Percentiles rank a stretch among this genome's conserved stretches.
Evolutionary conservation across 163 green algal species (phyloP).

Genomic region (Chloroidium sp.): DNA sequence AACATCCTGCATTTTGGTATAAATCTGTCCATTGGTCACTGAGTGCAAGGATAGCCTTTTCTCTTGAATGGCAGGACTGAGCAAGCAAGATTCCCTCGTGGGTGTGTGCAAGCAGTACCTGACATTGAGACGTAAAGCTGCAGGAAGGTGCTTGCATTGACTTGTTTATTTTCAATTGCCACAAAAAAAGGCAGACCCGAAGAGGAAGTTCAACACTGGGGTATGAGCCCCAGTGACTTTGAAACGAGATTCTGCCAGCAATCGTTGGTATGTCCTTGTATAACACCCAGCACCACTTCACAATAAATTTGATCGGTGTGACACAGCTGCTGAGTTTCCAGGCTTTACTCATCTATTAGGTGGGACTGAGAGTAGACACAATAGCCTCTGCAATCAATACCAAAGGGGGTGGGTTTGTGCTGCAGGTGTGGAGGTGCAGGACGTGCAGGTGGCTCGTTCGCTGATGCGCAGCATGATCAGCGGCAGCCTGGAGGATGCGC

Average conservation of each 20-base stretch:
- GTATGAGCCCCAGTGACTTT: too few relatives aligned
- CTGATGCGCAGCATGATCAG: conserved; percentile 22
- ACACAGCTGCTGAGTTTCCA: too few relatives aligned
- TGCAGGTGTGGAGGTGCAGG: conserved; percentile 23
- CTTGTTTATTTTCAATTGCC: too few relatives aligned
- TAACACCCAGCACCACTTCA: too few relatives aligned
- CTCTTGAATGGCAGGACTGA: neutral
- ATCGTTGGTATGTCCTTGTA: too few relatives aligned
- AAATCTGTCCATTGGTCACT: neutral
- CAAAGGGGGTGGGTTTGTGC: neutral
- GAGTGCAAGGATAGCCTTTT: neutral
- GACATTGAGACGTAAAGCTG: neutral
- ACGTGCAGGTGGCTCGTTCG: conserved; percentile 33
- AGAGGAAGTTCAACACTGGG: too few relatives aligned
- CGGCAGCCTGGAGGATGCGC: conserved; percentile 3
- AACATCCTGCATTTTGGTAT: neutral
- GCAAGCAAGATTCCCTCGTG: neutral
- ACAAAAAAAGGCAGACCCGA: too few relatives aligned
- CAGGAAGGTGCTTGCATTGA: neutral
- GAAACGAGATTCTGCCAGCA: too few relatives aligned
- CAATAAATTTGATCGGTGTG: too few relatives aligned
- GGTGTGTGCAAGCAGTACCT: neutral
- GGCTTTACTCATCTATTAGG: too few relatives aligned
- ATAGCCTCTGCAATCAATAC: too few relatives aligned
- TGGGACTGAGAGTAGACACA: too few relatives aligned